A percentile compares a stretch with the other conserved stretches of the same genome.
Evolutionary conservation across 345 rosid species (phyloP).

Genomic region (Turritis glabra): DNA sequence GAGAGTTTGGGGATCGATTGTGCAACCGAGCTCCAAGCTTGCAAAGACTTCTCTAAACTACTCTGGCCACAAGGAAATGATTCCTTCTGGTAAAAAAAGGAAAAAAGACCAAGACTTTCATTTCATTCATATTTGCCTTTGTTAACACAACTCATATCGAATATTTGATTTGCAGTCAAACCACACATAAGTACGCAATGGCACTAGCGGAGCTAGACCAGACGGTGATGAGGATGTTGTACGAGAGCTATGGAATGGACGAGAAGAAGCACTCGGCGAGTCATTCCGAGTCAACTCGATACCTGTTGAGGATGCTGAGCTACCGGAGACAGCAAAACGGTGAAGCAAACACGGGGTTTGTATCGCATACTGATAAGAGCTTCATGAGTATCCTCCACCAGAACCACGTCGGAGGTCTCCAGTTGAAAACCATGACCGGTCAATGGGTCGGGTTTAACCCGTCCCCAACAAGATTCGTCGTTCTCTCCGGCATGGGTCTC

Average conservation of each 20-base stretch:
- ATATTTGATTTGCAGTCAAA: constrained; percentile 31
- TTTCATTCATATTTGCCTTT: neutral
- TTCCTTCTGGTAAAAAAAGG: constrained; percentile 50
- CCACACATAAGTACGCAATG: constrained; percentile 44
- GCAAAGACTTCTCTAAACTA: constrained; percentile 51
- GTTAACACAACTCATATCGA: neutral
- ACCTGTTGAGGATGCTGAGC: constrained; percentile 54
- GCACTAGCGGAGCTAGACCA: constrained; percentile 47
- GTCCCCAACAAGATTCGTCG: constrained; percentile 55
- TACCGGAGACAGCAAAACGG: constrained; percentile 42
- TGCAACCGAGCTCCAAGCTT: constrained; percentile 46
- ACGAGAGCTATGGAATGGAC: constrained; percentile 59
- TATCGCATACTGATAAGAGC: constrained; percentile 61
- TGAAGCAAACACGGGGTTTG: constrained; percentile 48
- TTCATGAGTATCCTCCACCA: constrained; percentile 62
- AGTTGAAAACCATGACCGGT: constrained; percentile 47
- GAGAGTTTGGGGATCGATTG: constrained; percentile 74
- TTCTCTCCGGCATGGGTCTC: constrained; percentile 62
- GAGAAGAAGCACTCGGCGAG: constrained; percentile 40
- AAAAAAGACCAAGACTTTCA: neutral
- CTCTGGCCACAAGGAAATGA: constrained; percentile 76
- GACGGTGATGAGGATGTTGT: constrained; percentile 57
- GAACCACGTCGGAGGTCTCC: constrained; percentile 54
- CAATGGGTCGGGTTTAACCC: constrained; percentile 47
- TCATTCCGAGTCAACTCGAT: constrained; percentile 43